A percentile compares a stretch with the other conserved stretches of the same genome.
phyloP scores from a whole-genome alignment of 2,329 filamentous ascomycete species.

The Intubia oerlemansii region DNA sequence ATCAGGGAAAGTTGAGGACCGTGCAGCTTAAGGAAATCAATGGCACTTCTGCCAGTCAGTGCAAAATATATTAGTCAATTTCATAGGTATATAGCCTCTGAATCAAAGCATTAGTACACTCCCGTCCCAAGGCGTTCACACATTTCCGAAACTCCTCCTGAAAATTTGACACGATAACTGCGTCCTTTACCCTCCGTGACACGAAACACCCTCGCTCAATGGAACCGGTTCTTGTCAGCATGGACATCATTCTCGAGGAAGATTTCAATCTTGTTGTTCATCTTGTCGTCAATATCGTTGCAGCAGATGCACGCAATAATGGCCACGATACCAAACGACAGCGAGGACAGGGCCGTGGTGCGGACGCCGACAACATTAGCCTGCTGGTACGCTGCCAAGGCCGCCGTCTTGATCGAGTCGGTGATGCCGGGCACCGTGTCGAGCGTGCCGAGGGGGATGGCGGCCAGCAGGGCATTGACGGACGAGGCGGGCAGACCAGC shows the following conservation, averaged over 20 bases:
- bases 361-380: constrained; percentile 13
- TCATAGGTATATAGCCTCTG: too few relatives aligned
- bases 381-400: constrained; percentile 12
- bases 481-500: constrained; percentile 15
- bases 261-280: constrained; percentile 17
- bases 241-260: constrained; percentile 15
- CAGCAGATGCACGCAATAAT: constrained; percentile 14
- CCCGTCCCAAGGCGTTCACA: too few relatives aligned
- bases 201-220: too few relatives aligned
- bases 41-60: too few relatives aligned
- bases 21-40: too few relatives aligned
- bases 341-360: constrained; percentile 12
- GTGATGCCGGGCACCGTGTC: constrained; percentile 11
- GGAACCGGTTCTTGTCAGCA: constrained; percentile 12
- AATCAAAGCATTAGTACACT: too few relatives aligned
- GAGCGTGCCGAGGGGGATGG: constrained; percentile 10
- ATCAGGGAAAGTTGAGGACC: too few relatives aligned
- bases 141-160: too few relatives aligned
- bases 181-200: too few relatives aligned
- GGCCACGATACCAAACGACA: constrained; percentile 12
- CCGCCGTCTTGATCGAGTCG: constrained; percentile 10
- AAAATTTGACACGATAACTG: too few relatives aligned
- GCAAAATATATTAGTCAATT: too few relatives aligned
- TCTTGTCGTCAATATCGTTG: constrained; percentile 15
- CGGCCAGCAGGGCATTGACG: constrained; percentile 12